Conservation (phyloP, 2,329 filamentous ascomycete genomes). For the Sporothrix humicola region DNA sequence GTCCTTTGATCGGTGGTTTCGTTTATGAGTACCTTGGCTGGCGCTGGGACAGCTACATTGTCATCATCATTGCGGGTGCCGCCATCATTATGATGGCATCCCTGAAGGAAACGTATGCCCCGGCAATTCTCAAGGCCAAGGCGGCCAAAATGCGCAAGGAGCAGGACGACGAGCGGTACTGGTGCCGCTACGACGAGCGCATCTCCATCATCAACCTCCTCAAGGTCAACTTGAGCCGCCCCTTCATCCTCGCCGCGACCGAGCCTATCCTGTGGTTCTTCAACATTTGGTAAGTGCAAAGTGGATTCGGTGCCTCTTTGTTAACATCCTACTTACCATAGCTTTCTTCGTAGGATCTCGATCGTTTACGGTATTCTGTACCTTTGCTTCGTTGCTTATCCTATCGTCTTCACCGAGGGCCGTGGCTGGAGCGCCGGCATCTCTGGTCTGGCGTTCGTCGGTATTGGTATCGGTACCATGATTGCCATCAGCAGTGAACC, state of each 20-base stretch:
- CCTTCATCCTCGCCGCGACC: conserved; percentile 75
- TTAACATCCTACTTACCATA: not conserved
- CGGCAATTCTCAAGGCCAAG: conserved; percentile 70
- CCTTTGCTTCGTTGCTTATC: conserved; percentile 89
- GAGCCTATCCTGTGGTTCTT: conserved; percentile 83
- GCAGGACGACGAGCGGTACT: conserved; percentile 73
- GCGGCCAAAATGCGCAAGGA: conserved; percentile 69
- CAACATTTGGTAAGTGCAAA: conserved; percentile 61
- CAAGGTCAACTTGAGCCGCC: conserved; percentile 76
- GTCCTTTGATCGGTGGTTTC: conserved; percentile 70
- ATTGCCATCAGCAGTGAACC: conserved; percentile 70
- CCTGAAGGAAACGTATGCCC: conserved; percentile 78
- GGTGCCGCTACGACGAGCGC: conserved; percentile 79
- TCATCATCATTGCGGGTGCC: conserved; percentile 71
- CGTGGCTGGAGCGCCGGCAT: conserved; percentile 79
- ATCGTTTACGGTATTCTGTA: conserved; percentile 83
- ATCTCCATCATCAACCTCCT: conserved; percentile 69
- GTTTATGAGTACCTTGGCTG: conserved; percentile 53
- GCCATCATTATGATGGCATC: conserved; percentile 64
- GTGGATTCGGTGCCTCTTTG: not conserved
- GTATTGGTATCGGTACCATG: conserved; percentile 68
- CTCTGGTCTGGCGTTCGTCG: conserved; percentile 78
- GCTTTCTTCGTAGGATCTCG: conserved; percentile 63
- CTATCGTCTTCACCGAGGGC: conserved; percentile 75
- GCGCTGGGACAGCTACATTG: conserved; percentile 86